Base-by-base conservation (phyloP, 192 early-diverging fungal species). In the Entomortierella lignicola region DNA sequence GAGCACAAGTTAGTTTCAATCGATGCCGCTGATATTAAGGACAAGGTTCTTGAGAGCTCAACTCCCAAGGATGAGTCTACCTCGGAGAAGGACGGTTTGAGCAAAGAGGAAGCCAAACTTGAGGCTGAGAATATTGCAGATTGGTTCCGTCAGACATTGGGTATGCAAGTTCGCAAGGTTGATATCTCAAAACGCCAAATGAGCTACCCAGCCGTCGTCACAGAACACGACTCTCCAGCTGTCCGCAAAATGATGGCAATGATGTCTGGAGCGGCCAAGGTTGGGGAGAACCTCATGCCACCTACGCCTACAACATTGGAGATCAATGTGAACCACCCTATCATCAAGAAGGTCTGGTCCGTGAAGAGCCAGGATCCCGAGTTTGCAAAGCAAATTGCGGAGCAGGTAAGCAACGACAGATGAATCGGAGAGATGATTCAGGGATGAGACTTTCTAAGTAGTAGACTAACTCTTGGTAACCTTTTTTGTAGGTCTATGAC, bases 121-220 rank as follows among this genome's bases (percentile, higher is more conserved):
- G 82, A 89, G 31, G 83, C 80, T 13, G 84, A 84, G 41, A 80
- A 72, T 12, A 82, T 91, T 58, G 83, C 83, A 11, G 68, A 72
- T 1, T 94, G 92, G 91, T 86, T 94, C 66, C 70, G 88, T 27
- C 54, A 77, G 12, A 86, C 74, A 21, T 77, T 94, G 21, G 93
- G 92, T 30, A 82, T 63, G 63, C 74, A 86, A 41, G 71, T 81
- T 29, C 90, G 91, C 55, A 93, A 89, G 52, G 91, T 94, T 21
- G 88, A 89, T 66, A 87, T 92, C 12, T 88, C 90, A n/a, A 88
- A 88, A 34, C 92, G 92, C 55, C 84, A 86, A 59, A 89, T 88
- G 71, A 92, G 87, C 47, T 87, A 90, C 55, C 93, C 93, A 17
- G 92, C 92, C 2, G 87, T 94, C 43, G 90, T 93, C 20, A 84